A percentile compares a stretch with the other conserved stretches of the same genome.
These are phyloP conservation scores for Sherardia arvensis DNA, from an alignment of 257 asterid genomes.

Conservation along the genomic window DNA sequence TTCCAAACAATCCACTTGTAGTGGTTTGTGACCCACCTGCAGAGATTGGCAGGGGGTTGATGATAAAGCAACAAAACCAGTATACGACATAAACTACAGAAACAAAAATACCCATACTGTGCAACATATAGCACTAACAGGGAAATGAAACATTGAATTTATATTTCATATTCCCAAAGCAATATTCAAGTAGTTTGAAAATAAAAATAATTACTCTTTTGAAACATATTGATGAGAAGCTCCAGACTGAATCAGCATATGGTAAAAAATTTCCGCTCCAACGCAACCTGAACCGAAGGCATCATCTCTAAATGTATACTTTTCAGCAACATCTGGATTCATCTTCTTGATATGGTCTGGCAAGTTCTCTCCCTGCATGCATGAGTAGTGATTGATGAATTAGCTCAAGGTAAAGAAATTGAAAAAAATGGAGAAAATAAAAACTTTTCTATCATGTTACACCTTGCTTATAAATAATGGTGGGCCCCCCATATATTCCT, in stretches of 20 bases:
- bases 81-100: background rate
- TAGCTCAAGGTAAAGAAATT: slow-evolving; percentile 9
- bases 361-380: slow-evolving; percentile 50
- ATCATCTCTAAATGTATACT: slow-evolving; percentile 40
- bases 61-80: background rate
- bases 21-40: slow-evolving; percentile 87
- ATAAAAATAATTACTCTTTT: slow-evolving; percentile 45
- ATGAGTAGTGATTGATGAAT: slow-evolving; percentile 18
- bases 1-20: slow-evolving; percentile 96
- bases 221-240: slow-evolving; percentile 61
- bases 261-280: slow-evolving; percentile 53
- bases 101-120: too few species aligned
- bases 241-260: slow-evolving; percentile 59
- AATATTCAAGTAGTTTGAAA: slow-evolving; percentile 2
- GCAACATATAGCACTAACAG: background rate
- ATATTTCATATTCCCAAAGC: background rate
- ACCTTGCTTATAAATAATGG: slow-evolving; percentile 58
- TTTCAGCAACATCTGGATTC: slow-evolving; percentile 61
- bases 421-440: background rate
- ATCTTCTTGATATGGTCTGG: slow-evolving; percentile 52
- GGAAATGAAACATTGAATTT: background rate
- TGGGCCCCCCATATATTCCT: slow-evolving; percentile 55
- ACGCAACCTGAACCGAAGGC: slow-evolving; percentile 30
- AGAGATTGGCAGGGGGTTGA: slow-evolving; percentile 2
- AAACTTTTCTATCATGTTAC: slow-evolving; percentile 6